Base-by-base conservation (phyloP, 2,329 filamentous ascomycete genomes). In the Pestalotiopsis sp. region DNA sequence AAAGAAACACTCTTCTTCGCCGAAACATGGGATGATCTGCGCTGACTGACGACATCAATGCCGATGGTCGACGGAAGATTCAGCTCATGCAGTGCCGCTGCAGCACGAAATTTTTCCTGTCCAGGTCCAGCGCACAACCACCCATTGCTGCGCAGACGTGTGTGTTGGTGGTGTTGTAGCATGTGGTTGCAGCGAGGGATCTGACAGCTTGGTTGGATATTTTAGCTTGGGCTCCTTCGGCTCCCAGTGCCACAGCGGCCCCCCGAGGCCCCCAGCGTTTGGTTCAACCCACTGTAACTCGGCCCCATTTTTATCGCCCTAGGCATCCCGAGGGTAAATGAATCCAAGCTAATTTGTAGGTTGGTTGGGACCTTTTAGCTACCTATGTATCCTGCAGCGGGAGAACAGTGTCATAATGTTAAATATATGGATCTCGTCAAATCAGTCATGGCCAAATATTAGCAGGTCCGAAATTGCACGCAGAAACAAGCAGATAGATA, bases 1-100 rank as follows among this genome's bases (percentile, higher is more conserved):
- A 52, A 20, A 39, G 20, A 40, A 40, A 39, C 11, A 39, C 3
- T 14, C 17, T 40, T 38, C 11, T 39, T 13, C 24, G 35, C 38
- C 59, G 26, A 62, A 35, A 38, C 59, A 62, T 44, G 30, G 38
- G 30, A 62, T 22, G 59, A 62, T 62, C 59, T 62, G 59, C 59
- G 35, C 24, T 11, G 4, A 13, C 20, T 22, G 35, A 40, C 30
- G 30, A 40, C 24, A 38, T 39, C 24, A 38, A 39, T 62, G 30
- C 26, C 59, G 59, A 38, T 14, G 20, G 24, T 17, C 30, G 59
- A 38, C 20, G 38, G 59, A 40, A 62, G n/a, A 35, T 38, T 62
- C 59, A 62, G 59, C 59, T 62, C 59, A 26, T 62, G 59, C 59
- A 62, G n/a, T 17, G n/a, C 59, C 22, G 59, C 38, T 39, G 59